Conservation (phyloP, 176 grass and related monocot species). For the Secale cereale region DNA sequence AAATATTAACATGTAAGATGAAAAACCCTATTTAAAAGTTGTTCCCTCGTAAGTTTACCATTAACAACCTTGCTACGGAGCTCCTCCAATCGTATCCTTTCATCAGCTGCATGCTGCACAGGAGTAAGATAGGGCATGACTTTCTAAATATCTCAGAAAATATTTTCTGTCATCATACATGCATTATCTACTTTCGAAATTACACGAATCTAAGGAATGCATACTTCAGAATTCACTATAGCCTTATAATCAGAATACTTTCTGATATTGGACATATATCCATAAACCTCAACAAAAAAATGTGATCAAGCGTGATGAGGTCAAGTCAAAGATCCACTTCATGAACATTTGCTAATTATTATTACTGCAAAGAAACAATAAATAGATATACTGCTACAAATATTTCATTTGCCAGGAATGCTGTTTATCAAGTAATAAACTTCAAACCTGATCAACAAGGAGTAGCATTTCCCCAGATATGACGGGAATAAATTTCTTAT, state of each 20-base stretch:
- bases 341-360: constrained; percentile 19
- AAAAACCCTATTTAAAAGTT: constrained; percentile 4
- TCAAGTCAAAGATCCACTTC: not conserved
- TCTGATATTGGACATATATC: not conserved
- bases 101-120: constrained; percentile 94
- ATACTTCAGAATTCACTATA: not conserved
- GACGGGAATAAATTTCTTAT: constrained; percentile 97
- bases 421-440: not conserved
- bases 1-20: constrained; percentile 3
- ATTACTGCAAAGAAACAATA: constrained; percentile 4
- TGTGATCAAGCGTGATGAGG: not conserved
- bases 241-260: not conserved
- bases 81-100: constrained; percentile 94
- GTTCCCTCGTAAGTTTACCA: constrained; percentile 17
- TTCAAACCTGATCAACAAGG: constrained; percentile 43
- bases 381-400: not conserved
- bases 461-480: constrained; percentile 70
- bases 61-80: constrained; percentile 73
- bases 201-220: not conserved
- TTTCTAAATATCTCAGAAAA: constrained; percentile 25
- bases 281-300: not conserved
- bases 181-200: not conserved
- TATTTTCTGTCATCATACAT: constrained; percentile 4
- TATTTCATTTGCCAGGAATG: constrained; percentile 9
- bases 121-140: constrained; percentile 15